phyloP scores from a whole-genome alignment of 768 basidiomycete genomes.

The Tulasnella sp. region DNA sequence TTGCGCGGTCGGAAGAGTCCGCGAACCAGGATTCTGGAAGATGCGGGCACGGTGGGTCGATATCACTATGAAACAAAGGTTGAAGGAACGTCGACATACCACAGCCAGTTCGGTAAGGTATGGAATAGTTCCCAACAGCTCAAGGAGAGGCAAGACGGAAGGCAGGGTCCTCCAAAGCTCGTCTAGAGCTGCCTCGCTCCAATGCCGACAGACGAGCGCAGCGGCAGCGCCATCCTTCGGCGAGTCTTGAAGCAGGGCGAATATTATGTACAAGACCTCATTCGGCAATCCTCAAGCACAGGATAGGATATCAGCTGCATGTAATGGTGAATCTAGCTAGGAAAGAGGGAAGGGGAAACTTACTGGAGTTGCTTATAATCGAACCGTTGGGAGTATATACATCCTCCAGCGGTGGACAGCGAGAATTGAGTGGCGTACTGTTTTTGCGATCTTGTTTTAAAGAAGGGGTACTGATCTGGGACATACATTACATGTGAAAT shows the following conservation, averaged over 20 bases:
- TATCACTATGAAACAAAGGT: too few relatives aligned
- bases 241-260: not conserved
- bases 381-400: too few relatives aligned
- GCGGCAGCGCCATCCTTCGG: not conserved
- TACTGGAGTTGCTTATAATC: not conserved
- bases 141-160: not conserved
- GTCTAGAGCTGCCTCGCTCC: not conserved
- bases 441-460: not conserved
- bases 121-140: not conserved
- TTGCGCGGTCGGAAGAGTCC: not conserved
- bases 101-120: too few relatives aligned
- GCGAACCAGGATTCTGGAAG: not conserved
- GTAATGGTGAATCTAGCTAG: too few relatives aligned
- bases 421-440: not conserved
- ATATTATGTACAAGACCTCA: constrained; percentile 1
- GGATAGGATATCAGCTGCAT: too few relatives aligned
- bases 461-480: not conserved
- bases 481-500: not conserved
- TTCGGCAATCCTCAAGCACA: not conserved
- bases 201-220: not conserved
- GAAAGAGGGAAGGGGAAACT: not conserved
- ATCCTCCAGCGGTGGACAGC: not conserved
- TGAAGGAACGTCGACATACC: too few relatives aligned
- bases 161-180: not conserved
- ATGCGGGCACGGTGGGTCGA: not conserved